Evolutionary conservation across 257 asterid genomes (phyloP), one percentile per base, ranked within the genome.

Genomic region (Echites panduratus): DNA sequence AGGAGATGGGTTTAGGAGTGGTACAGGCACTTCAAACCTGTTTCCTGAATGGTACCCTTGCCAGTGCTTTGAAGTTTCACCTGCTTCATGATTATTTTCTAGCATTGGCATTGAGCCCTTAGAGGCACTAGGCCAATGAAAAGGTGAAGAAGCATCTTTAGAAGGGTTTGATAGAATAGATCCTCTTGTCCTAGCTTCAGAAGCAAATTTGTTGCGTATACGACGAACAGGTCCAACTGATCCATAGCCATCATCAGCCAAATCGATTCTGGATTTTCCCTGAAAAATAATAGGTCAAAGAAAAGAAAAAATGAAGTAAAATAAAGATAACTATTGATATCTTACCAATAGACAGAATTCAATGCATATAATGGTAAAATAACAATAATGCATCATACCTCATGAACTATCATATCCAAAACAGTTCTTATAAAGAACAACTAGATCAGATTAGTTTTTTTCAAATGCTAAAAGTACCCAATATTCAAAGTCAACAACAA

Each of bases 181-280:
- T 78, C 85, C 88, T 77, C 93, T 80, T 43, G 91, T 84, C 61
- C 87, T 92, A 75, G 87, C 78, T 81, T 89, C 97, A 41, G 94
- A 82, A 69, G 90, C 84, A 83, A 87, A 86, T 75, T 77, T 95
- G 73, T 81, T 87, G 78, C 89, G 81, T 44, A 84, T 75, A 27
- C 89, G 89, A 59, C 96, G 88, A 68, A 95, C 83, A 27, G 98
- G 97, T 52, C 99, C 98, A 72, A 76, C 89, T 40, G 98, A 87
- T 74, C 96, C 96, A 83, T 84, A 86, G 82, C 73, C 41, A 50
- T 68, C 85, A 76, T 81, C 88, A 76, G 72, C 75, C 5, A 68
- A 73, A 66, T 83, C 89, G 66, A 79, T 82, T 78, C 84, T 77
- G 29, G 85, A 75, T 66, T 82, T 91, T 53, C 57, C 90, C 98